Conservation (phyloP, 495 filamentous ascomycete species). For the Podospora bellae-mahoneyi region DNA sequence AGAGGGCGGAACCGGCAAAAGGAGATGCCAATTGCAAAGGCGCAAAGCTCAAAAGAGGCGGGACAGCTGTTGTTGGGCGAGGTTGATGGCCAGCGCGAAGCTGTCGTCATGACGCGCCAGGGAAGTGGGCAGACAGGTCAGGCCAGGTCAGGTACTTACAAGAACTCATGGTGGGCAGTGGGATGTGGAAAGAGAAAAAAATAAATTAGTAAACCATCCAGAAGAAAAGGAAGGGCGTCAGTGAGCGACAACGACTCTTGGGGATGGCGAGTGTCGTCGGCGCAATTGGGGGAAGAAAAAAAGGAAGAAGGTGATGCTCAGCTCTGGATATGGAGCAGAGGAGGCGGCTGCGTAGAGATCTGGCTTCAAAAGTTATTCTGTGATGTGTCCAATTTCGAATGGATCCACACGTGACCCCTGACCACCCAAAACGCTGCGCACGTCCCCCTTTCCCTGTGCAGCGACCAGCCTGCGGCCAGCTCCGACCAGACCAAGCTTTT, state of each 20-base stretch:
- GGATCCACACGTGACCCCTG: slow-evolving; percentile 38
- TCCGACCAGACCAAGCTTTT: neutral
- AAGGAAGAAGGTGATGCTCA: slow-evolving; percentile 37
- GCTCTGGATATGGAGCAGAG: slow-evolving; percentile 7
- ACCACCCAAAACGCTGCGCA: neutral
- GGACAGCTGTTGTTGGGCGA: neutral
- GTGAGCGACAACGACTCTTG: slow-evolving; percentile 41
- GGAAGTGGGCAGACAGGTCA: neutral
- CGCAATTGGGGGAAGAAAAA: slow-evolving; percentile 37
- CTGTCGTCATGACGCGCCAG: slow-evolving; percentile 1
- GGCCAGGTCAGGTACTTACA: slow-evolving; percentile 46
- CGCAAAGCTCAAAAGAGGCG: neutral
- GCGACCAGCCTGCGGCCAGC: neutral
- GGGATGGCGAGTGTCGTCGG: slow-evolving; percentile 36
- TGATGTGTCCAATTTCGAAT: slow-evolving; percentile 54
- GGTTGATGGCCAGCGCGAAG: neutral
- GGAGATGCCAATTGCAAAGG: neutral
- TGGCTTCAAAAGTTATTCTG: slow-evolving; percentile 49
- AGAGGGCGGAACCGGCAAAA: neutral
- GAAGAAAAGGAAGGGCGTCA: slow-evolving; percentile 37
- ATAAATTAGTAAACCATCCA: slow-evolving; percentile 43
- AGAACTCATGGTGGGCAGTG: slow-evolving; percentile 55
- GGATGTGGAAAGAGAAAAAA: slow-evolving; percentile 35
- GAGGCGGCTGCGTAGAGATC: slow-evolving; percentile 41
- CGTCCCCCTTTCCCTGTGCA: neutral